Evolutionary conservation across 768 basidiomycete genomes (phyloP).

Genomic region (Tulasnella sp.): DNA sequence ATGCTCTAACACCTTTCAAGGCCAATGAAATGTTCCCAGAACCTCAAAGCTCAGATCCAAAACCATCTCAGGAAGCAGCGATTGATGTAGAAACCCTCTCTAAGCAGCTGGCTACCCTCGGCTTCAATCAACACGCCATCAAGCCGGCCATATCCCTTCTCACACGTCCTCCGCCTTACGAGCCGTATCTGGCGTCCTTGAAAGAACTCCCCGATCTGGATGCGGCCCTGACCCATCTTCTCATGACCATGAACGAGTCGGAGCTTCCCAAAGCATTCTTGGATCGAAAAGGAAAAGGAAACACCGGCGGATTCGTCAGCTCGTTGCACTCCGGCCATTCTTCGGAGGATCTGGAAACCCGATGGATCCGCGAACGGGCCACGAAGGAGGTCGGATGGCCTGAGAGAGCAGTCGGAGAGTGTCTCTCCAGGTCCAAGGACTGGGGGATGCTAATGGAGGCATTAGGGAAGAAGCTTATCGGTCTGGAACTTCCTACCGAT

Average conservation of each 20-base stretch:
- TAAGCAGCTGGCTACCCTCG: constrained; percentile 48
- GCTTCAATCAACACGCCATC: constrained; percentile 42
- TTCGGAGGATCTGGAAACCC: constrained; percentile 47
- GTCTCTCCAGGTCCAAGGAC: constrained; percentile 27
- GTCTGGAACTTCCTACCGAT: constrained; percentile 24
- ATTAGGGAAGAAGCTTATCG: constrained; percentile 45
- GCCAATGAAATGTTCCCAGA: not conserved
- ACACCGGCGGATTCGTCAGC: constrained; percentile 58
- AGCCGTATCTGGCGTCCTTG: constrained; percentile 48
- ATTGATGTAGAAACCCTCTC: constrained; percentile 35
- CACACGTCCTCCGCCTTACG: constrained; percentile 17
- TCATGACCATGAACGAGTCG: constrained; percentile 75
- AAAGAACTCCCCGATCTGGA: constrained; percentile 48
- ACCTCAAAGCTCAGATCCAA: not conserved
- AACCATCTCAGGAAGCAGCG: constrained; percentile 6
- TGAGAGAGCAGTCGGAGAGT: constrained; percentile 49
- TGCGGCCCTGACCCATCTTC: constrained; percentile 73
- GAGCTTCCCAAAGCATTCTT: constrained; percentile 71
- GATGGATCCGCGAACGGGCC: constrained; percentile 73
- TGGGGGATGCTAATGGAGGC: constrained; percentile 45
- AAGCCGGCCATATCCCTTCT: constrained; percentile 18
- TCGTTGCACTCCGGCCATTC: constrained; percentile 38
- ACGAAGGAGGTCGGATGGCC: constrained; percentile 82
- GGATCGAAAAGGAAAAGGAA: constrained; percentile 29
- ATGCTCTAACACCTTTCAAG: not conserved